Conservation (phyloP, 176 grass and related monocot species). For the Raddia guianensis region DNA sequence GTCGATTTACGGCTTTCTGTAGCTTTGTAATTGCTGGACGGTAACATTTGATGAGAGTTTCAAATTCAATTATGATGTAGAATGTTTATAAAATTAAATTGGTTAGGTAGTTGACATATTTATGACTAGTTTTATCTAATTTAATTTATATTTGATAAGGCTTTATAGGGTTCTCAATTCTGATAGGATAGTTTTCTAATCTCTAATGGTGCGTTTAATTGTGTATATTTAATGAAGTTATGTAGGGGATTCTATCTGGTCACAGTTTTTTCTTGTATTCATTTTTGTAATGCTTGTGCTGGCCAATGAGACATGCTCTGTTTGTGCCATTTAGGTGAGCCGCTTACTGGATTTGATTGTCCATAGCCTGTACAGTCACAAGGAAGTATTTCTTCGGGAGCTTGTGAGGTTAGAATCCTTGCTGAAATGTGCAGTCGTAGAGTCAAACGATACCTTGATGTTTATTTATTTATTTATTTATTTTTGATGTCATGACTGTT, state of each 20-base stretch:
- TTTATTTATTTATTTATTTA: background rate
- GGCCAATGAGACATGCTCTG: background rate
- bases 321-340: constrained; percentile 67
- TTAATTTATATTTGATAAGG: background rate
- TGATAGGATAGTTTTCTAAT: constrained; percentile 8
- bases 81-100: background rate
- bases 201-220: background rate
- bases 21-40: background rate
- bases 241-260: background rate
- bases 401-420: constrained; percentile 66
- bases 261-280: background rate
- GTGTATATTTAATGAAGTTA: background rate
- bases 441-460: background rate
- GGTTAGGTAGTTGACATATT: background rate
- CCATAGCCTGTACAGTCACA: constrained; percentile 89
- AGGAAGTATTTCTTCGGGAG: constrained; percentile 90
- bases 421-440: background rate
- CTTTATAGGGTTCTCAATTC: background rate
- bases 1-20: background rate
- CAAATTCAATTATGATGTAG: background rate
- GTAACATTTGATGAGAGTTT: background rate
- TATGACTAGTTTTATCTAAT: background rate
- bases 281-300: background rate
- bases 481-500: background rate
- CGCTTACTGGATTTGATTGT: constrained; percentile 88